Base-by-base conservation (phyloP, 495 filamentous ascomycete genomes). In the Daldinia concentrica region DNA sequence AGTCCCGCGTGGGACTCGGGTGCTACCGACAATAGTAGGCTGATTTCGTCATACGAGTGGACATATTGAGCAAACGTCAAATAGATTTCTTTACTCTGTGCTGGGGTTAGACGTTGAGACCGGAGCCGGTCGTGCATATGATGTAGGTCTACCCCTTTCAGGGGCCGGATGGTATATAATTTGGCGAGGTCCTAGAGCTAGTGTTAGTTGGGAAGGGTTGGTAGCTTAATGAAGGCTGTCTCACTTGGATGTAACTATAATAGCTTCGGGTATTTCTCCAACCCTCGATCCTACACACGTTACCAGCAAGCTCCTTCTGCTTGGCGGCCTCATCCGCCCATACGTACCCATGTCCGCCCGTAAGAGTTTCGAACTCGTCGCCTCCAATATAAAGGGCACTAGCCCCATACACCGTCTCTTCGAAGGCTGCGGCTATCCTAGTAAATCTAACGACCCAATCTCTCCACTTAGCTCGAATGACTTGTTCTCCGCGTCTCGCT, bases 191-290 rank as follows among this genome's bases (percentile, higher is more conserved):
- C 88, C 88, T 90, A 79, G n/a, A 73, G 77, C 12, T 39, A 50
- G 12, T 24, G 60, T 69, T 58, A 64, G 59, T 64, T 41, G 39
- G 3, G 5, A 6, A 17, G 66, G 3, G 1, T 43, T 34, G 30
- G 26, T 9, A 43, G 17, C 14, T 55, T 17, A 34, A 45, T 26
- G 9, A 14, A 22, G 30, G n/a, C 4, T 36, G 34, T 59, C 79
- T 67, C 79, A 87, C 95, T 82, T 96, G 93, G 69, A 97, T 94
- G 78, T 93, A 98, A 45, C 90, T 92, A 79, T 96, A 97, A 76
- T 98, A 99, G 71, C 92, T 96, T 66, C 95, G 86, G 2, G 95
- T 98, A 59, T 91, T 93, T 61, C 96, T 86, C 95, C 95, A 99
- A 41, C 94, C 95, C 77, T 98, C 96, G 50, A 99, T 97, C 45